Evolutionary conservation across 306 rosid genomes (phyloP), one percentile per base, ranked within the genome.

Genomic region (Acmispon strigosus): DNA sequence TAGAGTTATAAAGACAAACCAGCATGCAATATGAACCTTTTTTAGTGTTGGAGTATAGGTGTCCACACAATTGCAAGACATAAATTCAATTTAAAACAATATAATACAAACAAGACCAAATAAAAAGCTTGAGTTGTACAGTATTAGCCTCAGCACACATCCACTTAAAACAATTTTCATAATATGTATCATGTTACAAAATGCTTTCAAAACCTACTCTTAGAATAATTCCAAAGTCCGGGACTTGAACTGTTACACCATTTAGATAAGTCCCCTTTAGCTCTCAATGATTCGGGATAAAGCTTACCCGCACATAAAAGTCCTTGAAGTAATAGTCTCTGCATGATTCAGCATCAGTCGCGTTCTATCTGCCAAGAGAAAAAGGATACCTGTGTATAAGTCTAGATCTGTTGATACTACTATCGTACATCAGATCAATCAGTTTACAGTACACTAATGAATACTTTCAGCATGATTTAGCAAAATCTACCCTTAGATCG

Each of bases 291-390:
- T 56, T 62, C 36, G 22, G 59, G 42, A 74, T 22, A 55, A 77
- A 67, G 58, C 81, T 79, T 76, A 91, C 92, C 83, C 1, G 89
- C 97, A 90, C 14, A 84, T 49, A 52, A 17, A 79, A 18, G 97
- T 85, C 54, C 55, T 71, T 11, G 87, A 72, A 54, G 87, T 87
- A 52, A 90, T 80, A 79, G 34, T 75, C 69, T 86, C 96, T 4
- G 86, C 88, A 24, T 84, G 85, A 65, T 83, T 86, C 75, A 90
- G 84, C 10, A 65, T 80, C 88, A 90, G 56, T 74, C 84, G 76
- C 6, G 89, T 67, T 73, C 87, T 86, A 86, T 94, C 97, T 91
- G 86, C 69, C 76, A 68, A 74, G 11, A 44, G 22, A 56, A 47
- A 58, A 55, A 24, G 45, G 53, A 41, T 13, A 20, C 1, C 24